Evolutionary conservation across 1,139 yeast species (phyloP), one percentile per base, ranked within the genome.

Genomic region (Nakaseomyces kungkrabaensis): DNA sequence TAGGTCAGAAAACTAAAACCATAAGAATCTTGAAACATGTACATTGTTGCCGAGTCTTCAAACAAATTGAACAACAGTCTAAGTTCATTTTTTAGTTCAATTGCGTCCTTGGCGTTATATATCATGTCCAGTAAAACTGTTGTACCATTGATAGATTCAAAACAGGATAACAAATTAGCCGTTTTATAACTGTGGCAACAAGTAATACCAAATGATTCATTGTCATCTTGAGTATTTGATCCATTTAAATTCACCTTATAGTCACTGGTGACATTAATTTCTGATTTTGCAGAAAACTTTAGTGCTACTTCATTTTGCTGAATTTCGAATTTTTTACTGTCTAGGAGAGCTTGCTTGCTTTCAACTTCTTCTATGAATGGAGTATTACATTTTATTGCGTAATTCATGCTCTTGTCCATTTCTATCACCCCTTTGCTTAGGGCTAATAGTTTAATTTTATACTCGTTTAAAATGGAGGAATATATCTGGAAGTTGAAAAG

Each of bases 1-100:
- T 57, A 52, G 10, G 58, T 55, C 26, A 63, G 45, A 5, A 58
- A 44, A 4, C 54, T 45, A 50, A 57, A 62, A 0, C 65, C 66
- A 27, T 49, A 51, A 2, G 53, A 52, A 22, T 48, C 46, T 44
- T 55, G 54, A 47, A 63, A 65, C 46, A 52, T 49, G 7, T 45
- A 37, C 13, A 51, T 46, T 27, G 61, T 33, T 8, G 46, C 45
- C 9, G 53, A 49, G 37, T 56, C 52, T 27, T 52, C 49, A 43
- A 61, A 48, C 29, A 47, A 29, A 27, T 34, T 34, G 33, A 47
- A 4, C 4, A 43, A 11, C n/a, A 38, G 11, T 17, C 31, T 24
- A 4, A 38, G 13, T 4, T 38, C 42, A 25, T 38, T 24, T 38
- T 26, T 38, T 5, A 38, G 11, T 17, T 38, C 42, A 6, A 9